Evolutionary conservation across 1,139 yeast species (phyloP), one percentile per base, ranked within the genome.

Genomic region (Suhomyces coccinellae): DNA sequence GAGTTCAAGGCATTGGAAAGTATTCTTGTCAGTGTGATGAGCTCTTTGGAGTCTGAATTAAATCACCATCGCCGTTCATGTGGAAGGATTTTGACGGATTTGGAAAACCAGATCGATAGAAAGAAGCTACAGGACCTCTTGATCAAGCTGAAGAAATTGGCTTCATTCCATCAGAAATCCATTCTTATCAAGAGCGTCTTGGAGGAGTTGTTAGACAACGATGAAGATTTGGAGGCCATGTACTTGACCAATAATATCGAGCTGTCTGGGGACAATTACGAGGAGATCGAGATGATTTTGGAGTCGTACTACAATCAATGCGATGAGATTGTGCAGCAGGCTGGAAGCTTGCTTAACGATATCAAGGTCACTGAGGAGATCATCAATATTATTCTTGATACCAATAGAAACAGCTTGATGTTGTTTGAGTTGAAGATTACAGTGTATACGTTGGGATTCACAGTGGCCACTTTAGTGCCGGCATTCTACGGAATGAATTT

Each of bases 401-500:
- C 99, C 1, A 93, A 91, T 61, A 82, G 99, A 66, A 95, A 95
- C 65, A 85, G 96, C 6, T 74, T 93, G 50, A 91, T 93, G 97
- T 73, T 93, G 45, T 82, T 87, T 56, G 97, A 93, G 55, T 69
- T 93, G 53, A 84, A 87, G 56, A 82, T 91, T 33, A 83, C 97
- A 0, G 86, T 93, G 31, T 89, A 89, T 50, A 87, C 98, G 0
- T 66, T 93, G 36, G 96, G 96, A 0, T 76, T 84, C 52, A 83
- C 96, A 1, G 86, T 90, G 12, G 96, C 96, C 1, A 73, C 79
- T 0, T 59, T 74, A 31, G 63, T 86, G 14, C 80, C 91, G 2
- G 97, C 97, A 1, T 74, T 93, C 48, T 93, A 89, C 62, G 99
- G 99, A 34, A 93, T 93, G 99, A 93, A 93, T 62, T 71, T 93